Base-by-base conservation (phyloP, 2,329 filamentous ascomycete genomes). In the Fonsecaea pedrosoi region DNA sequence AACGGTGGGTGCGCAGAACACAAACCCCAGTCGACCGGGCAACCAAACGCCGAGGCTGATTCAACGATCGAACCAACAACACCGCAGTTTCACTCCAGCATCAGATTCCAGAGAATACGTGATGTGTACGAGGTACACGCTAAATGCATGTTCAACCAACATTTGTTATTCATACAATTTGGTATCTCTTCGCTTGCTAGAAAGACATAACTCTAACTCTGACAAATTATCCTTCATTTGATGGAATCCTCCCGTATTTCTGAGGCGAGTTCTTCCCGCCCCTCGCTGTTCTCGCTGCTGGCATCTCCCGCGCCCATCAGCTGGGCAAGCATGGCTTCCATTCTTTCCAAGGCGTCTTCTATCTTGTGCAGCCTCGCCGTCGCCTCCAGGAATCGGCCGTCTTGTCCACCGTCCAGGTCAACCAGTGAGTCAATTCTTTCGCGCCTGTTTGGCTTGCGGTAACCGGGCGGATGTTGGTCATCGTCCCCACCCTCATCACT, bases 321-420 rank as follows among this genome's bases (percentile, higher is more conserved):
- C 32, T 70, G 71, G 32, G 63, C n/a, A 32, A 72, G 35, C 65
- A 73, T 65, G 13, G 62, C 56, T 54, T 73, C 72, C 50, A 73
- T 71, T 60, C 68, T 69, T 15, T 61, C 60, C 62, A 73, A 60
- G 12, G 70, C 67, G 21, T 70, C 62, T 54, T 73, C 72, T 48
- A 73, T 65, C 37, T 69, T 69, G 45, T 70, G 69, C 45, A 73
- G 42, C 45, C 72, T 35, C 18, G 68, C 66, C 50, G 68, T 72
- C 5, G 72, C 70, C 48, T 73, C 72, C 56, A 70, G 60, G 4
- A 70, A 40, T 15, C 58, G 55, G n/a, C 53, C 35, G 32, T 69
- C 59, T 10, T 56, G 66, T 42, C 62, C 61, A n/a, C 68, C 57
- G 40, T 71, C 69, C 18, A 71, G 15, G 30, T 56, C 62, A 13